phyloP scores from a whole-genome alignment of 371 early-diverging fungal genomes.

The Mucor circinelloides region DNA sequence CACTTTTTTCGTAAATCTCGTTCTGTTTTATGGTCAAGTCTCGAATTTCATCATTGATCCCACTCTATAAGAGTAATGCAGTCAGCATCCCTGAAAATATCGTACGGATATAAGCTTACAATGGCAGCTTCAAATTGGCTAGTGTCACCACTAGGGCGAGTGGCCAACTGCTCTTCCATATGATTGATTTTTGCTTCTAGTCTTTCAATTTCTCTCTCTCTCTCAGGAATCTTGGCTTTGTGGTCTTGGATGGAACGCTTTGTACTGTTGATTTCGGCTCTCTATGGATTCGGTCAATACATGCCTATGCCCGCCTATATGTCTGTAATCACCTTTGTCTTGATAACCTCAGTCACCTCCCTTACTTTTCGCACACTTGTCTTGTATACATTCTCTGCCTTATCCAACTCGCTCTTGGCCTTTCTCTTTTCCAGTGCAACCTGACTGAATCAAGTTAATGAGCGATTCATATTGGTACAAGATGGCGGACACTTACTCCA shows the following conservation, averaged over 20 bases:
- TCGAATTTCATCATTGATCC: slow-evolving; percentile 11
- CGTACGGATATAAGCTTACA: slow-evolving; percentile 22
- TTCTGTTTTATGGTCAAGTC: neutral
- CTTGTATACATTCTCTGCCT: neutral
- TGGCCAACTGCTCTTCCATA: slow-evolving; percentile 40
- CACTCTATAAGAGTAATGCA: neutral
- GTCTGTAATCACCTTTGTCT: neutral
- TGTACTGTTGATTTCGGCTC: neutral
- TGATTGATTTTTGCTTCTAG: slow-evolving; percentile 50
- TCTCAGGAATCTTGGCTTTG: slow-evolving; percentile 41
- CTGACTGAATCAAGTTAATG: neutral
- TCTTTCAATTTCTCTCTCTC: slow-evolving; percentile 37
- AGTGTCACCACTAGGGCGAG: slow-evolving; percentile 37
- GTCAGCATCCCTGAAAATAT: neutral
- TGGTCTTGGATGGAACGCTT: slow-evolving; percentile 22
- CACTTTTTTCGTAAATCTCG: neutral
- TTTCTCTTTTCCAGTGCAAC: neutral
- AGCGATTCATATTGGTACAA: too few species aligned
- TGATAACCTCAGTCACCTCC: neutral
- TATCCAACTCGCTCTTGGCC: neutral
- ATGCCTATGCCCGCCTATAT: neutral
- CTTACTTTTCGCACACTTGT: neutral
- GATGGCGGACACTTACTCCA: slow-evolving; percentile 25
- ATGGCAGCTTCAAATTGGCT: slow-evolving; percentile 38
- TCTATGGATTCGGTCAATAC: neutral